Conservation (phyloP, 768 basidiomycete genomes). For the Termitomyces sp. region DNA sequence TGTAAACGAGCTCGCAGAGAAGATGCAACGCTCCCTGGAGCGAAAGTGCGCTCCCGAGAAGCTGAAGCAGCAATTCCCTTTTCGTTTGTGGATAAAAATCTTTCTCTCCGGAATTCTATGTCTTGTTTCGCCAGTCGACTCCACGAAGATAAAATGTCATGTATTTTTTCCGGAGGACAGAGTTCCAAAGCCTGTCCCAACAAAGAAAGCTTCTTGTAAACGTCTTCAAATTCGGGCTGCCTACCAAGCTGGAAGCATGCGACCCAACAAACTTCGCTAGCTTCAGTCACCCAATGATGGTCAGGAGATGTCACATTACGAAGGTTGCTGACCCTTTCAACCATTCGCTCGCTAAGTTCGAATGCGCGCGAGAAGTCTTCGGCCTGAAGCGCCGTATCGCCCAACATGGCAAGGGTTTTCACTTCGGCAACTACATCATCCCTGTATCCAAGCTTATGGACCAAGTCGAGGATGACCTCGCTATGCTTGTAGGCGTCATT, state of each 20-base stretch:
- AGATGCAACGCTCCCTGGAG: constrained; percentile 35
- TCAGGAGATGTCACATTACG: constrained; percentile 27
- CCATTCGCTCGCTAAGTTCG: constrained; percentile 70
- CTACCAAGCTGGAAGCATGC: constrained; percentile 86
- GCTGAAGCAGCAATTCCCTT: constrained; percentile 18
- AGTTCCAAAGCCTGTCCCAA: constrained; percentile 82
- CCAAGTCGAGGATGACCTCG: constrained; percentile 87
- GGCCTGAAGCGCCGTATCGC: constrained; percentile 78
- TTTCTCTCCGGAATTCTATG: constrained; percentile 45
- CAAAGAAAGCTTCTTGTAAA: constrained; percentile 61
- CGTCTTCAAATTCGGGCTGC: constrained; percentile 71
- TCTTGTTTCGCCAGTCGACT: constrained; percentile 68
- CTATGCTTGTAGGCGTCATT: constrained; percentile 88
- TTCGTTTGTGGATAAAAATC: constrained; percentile 25
- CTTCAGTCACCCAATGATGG: constrained; percentile 49
- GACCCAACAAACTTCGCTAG: constrained; percentile 85
- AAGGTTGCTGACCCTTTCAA: constrained; percentile 54
- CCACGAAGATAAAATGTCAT: constrained; percentile 79
- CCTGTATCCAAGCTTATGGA: constrained; percentile 81
- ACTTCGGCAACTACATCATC: constrained; percentile 73
- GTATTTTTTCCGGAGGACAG: constrained; percentile 77
- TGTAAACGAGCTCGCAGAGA: constrained; percentile 63
- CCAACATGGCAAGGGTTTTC: constrained; percentile 86
- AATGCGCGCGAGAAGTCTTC: constrained; percentile 79
- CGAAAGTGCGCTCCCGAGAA: constrained; percentile 12